Percentiles rank a stretch among this genome's conserved stretches.
Conservation (phyloP, 2,329 filamentous ascomycete genomes). For the Botrytis deweyae region DNA sequence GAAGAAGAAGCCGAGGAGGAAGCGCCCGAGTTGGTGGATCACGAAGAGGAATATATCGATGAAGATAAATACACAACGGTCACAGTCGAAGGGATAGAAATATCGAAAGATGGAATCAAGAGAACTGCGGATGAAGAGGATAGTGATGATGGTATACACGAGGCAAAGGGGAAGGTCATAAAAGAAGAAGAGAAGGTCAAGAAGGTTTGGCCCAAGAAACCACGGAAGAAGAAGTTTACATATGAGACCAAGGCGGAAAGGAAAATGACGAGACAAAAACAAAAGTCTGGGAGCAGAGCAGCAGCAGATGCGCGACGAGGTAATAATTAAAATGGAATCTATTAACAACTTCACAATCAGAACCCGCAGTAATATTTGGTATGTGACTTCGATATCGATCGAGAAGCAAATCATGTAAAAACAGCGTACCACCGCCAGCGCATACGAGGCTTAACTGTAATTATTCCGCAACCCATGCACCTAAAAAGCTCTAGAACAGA, state of each 20-base stretch:
- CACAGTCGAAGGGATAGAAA: constrained; percentile 83
- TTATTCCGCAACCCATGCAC: constrained; percentile 29
- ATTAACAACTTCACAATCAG: constrained; percentile 24
- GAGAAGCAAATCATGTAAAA: constrained; percentile 31
- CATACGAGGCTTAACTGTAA: constrained; percentile 34
- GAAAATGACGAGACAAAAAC: constrained; percentile 69
- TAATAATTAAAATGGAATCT: constrained; percentile 30
- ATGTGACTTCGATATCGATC: constrained; percentile 33
- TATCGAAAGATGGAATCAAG: constrained; percentile 71
- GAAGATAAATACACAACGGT: constrained; percentile 96
- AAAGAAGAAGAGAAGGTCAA: constrained; percentile 36
- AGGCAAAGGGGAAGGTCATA: constrained; percentile 38
- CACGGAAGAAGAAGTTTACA: constrained; percentile 87
- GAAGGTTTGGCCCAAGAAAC: constrained; percentile 59
- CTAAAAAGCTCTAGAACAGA: constrained; percentile 27
- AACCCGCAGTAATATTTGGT: constrained; percentile 25
- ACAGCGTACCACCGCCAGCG: constrained; percentile 35
- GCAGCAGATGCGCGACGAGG: constrained; percentile 38
- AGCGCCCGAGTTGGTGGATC: constrained; percentile 56
- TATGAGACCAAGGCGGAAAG: constrained; percentile 89
- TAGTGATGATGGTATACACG: constrained; percentile 40
- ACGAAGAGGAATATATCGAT: constrained; percentile 92
- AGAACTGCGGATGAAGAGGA: constrained; percentile 47
- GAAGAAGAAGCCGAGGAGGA: constrained; percentile 57
- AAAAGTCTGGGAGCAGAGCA: constrained; percentile 61